phyloP scores from a whole-genome alignment of 805 yeast genomes.

The Ogataea kodamae region DNA sequence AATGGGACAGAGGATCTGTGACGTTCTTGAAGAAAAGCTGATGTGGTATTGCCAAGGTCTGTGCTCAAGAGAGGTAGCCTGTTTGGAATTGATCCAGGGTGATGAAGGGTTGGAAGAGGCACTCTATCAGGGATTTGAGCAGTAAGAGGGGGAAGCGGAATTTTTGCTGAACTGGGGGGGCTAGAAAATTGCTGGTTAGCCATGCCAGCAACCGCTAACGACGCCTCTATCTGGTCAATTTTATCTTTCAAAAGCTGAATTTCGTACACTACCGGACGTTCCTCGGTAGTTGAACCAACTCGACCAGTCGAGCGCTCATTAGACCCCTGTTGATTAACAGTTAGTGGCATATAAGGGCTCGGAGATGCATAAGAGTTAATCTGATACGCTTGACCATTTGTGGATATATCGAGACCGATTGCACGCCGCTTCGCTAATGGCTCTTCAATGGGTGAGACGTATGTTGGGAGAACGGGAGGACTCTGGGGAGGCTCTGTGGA shows the following conservation, averaged over 20 bases:
- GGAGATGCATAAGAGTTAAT: conserved; percentile 12
- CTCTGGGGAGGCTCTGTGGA: not conserved
- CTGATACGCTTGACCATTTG: not conserved
- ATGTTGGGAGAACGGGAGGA: not conserved
- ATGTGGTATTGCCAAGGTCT: not conserved
- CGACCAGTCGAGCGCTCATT: conserved; percentile 8
- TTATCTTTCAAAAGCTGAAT: conserved; percentile 39
- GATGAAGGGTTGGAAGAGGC: conserved; percentile 24
- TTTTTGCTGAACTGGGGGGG: not conserved
- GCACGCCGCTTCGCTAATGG: no score
- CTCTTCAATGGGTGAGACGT: no score
- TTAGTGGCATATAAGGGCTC: conserved; percentile 11
- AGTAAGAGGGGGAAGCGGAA: conserved; percentile 10
- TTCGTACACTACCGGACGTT: conserved; percentile 26
- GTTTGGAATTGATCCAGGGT: conserved; percentile 11
- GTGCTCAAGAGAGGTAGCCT: conserved; percentile 5
- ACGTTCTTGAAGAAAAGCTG: not conserved
- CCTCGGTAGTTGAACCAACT: conserved; percentile 1
- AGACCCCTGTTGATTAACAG: conserved; percentile 1
- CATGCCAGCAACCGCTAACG: conserved; percentile 36
- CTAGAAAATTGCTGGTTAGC: conserved; percentile 11
- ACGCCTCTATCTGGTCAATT: conserved; percentile 44
- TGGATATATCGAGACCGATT: not conserved
- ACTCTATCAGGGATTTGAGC: conserved; percentile 11
- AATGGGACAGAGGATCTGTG: not conserved